Base-by-base conservation (phyloP, 2,329 filamentous ascomycete species). In the Diaporthe caulivora region DNA sequence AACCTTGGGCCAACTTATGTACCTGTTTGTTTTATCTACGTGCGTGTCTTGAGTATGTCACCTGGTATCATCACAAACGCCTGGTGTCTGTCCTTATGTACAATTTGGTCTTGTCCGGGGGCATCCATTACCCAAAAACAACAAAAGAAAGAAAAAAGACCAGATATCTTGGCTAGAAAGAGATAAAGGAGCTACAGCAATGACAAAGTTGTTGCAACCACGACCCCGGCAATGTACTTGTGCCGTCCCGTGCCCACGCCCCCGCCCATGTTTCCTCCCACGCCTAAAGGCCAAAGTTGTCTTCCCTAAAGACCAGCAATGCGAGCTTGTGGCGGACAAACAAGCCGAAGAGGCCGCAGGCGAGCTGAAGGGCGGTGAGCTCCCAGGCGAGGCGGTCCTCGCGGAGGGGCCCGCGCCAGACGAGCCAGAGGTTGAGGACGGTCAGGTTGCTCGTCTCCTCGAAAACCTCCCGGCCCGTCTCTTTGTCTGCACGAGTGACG, bases 371-470 rank as follows among this genome's bases (percentile, higher is more conserved):
- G n/a, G 85, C 84, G 58, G 97, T 89, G 75, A 99, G 88, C 81
- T 97, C 94, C 80, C 91, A 86, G 34, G 95, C 94, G 70, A 99
- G 87, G 58, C 90, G 88, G 83, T 98, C 94, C 82, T 99, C 97
- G 75, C 94, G 90, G 87, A 97, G 90, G 3, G 97, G 95, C 0
- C 97, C 97, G 81, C 95, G 92, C 94, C 95, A 97, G 68, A 98
- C 94, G 75, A 99, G 87, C 96, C 96, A 99, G 72, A 99, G 88
- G 81, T 99, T 99, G 77, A 99, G 87, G 62, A 99, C 89, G 11
- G 97, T 99, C 76, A 99, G 89, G 83, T 99, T 99, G 76, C 91
- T 95, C 26, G 92, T 96, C 83, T 97, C 93, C 31, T 91, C 85
- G 78, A 98, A 93, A 77, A 87, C 84, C 11, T 94, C 94, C 18